Evolutionary conservation across 1,284 basidiomycete genomes (phyloP).

Genomic region (Austropuccinia psidii): DNA sequence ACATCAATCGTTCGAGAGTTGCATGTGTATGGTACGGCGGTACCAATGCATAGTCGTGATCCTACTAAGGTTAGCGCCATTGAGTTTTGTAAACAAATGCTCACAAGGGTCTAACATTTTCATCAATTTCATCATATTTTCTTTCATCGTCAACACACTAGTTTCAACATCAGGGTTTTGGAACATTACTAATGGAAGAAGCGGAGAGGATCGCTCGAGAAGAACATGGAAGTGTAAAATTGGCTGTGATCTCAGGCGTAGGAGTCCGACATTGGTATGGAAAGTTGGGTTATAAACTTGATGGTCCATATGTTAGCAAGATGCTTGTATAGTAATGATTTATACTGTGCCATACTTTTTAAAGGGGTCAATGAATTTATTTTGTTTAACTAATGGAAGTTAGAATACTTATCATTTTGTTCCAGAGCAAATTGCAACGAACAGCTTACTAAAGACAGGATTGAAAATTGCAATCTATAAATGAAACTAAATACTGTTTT

Average conservation of each 20-base stretch:
- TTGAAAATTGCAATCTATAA: too few relatives aligned
- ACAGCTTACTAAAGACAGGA: too few relatives aligned
- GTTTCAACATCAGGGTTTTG: constrained; percentile 66
- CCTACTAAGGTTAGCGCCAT: constrained; percentile 63
- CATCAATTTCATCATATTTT: background rate
- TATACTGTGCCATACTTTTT: too few relatives aligned
- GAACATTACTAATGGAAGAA: constrained; percentile 97
- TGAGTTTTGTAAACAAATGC: too few relatives aligned
- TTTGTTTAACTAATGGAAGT: too few relatives aligned
- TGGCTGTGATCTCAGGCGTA: constrained; percentile 90
- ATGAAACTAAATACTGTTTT: too few relatives aligned
- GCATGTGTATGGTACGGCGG: constrained; percentile 98
- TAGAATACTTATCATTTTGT: too few relatives aligned
- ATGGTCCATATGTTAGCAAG: constrained; percentile 97
- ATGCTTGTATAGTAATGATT: too few relatives aligned
- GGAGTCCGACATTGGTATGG: constrained; percentile 41
- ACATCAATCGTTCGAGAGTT: constrained; percentile 93
- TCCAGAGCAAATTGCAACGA: too few relatives aligned
- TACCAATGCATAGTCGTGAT: constrained; percentile 92
- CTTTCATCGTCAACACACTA: constrained; percentile 29
- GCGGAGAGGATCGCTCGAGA: constrained; percentile 96
- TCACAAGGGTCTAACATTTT: too few relatives aligned
- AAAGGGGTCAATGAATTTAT: too few relatives aligned
- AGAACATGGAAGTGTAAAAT: constrained; percentile 86
- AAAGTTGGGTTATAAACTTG: constrained; percentile 79